Base-by-base conservation (phyloP, 352 stramenopile species). In the Peronosclerospora sorghi region DNA sequence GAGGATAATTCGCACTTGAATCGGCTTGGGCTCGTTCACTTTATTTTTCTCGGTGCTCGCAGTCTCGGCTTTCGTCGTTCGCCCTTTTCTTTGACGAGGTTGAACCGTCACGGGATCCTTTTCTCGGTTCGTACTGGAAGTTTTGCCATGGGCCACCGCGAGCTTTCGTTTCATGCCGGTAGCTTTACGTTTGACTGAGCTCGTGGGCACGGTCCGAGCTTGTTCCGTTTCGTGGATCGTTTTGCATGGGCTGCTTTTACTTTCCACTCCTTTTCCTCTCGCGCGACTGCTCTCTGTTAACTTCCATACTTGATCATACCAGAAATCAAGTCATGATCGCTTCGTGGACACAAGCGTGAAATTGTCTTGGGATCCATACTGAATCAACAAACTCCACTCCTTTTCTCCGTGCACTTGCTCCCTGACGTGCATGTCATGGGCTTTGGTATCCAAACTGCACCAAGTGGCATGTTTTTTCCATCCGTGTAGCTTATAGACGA, bases 221-320 rank as follows among this genome's bases (percentile, higher is more conserved):
- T 62, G 41, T 38, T 54, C 42, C 21, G 21, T 9, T 52, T 46
- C 51, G n/a, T n/a, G n/a, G n/a, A 60, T 54, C 20, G 50, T 36
- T 41, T 49, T 23, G 5, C 27, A 21, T 34, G 57, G 37, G 24
- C n/a, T 53, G 40, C 42, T 46, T 28, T 62, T 51, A 27, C 43
- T 48, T 35, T 49, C 49, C n/a, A 14, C 26, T 41, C 51, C 40
- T 37, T 32, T 45, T 23, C 35, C 32, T 29, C n/a, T 28, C 41
- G 44, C 23, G 18, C 47, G 32, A 35, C 51, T 54, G 37, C 27
- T 53, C 32, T 67, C 55, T 18, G 75, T 41, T 18, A 45, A 40
- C 30, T 71, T 73, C 23, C 49, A 70, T 20, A 79, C 55, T 58
- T 75, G 61, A 53, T 79, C 67, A 54, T 62, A 79, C 67, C 64